Evolutionary conservation across 192 early-diverging fungal genomes (phyloP), one percentile per base, ranked within the genome.

Genomic region (Podila epigama): DNA sequence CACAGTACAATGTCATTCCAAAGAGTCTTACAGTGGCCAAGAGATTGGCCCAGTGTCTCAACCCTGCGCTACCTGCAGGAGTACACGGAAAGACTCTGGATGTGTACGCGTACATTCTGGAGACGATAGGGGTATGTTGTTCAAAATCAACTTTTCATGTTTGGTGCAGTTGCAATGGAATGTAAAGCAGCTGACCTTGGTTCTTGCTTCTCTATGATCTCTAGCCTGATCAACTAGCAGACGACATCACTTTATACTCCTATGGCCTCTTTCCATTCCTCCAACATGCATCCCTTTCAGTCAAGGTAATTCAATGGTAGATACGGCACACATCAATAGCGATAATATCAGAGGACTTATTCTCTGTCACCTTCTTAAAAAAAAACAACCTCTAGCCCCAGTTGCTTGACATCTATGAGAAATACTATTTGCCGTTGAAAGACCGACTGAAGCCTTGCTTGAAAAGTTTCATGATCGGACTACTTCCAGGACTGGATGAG

Each of bases 81-180:
- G 95, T 98, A 15, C 97, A 98, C 73, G 94, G 96, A 80, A 96
- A 96, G 78, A 91, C 95, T 8, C 64, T 98, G 55, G 91, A 94
- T 51, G 91, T 96, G 4, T 98, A 97, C 73, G 83, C 82, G 16
- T 88, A 90, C 48, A 88, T 98, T 39, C 87, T 95, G 58, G 73
- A 84, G 16, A 89, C 84, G 28, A 93, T 89, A 58, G 86, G 86
- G 18, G 91, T 93, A 84, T 68, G 85, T 87, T 29, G 5, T 44
- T 25, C 13, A 64, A 8, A 64, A 35, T 28, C 48, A 40, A 29
- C 25, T 54, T 13, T 12, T n/a, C 10, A 36, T 22, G 9, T 13
- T 56, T 34, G 12, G 20, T 31, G 42, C 11, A 42, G 32, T 3
- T 54, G 9, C 39, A 9, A 36, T 18, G 8, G 31, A 1, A 18